Conservation (phyloP, 2,329 filamentous ascomycete species). For the Acrodontium crateriforme region DNA sequence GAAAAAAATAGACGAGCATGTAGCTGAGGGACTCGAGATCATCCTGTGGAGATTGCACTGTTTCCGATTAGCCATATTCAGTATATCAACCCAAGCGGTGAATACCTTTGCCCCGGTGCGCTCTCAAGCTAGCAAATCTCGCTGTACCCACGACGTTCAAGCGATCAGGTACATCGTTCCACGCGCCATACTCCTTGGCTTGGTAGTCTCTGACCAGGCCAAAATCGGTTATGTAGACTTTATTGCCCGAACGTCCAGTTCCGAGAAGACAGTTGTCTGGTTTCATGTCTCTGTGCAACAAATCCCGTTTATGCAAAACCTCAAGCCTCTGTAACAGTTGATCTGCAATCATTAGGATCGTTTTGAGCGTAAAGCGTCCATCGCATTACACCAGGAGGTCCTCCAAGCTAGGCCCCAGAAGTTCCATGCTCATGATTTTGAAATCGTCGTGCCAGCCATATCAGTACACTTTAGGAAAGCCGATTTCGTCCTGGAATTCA, state of each 20-base stretch:
- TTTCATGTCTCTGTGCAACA: constrained; percentile 11
- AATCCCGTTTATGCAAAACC: constrained; percentile 1
- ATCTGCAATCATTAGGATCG: constrained; percentile 5
- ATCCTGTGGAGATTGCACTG: constrained; percentile 16
- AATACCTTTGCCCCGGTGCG: constrained; percentile 9
- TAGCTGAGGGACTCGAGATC: constrained; percentile 19
- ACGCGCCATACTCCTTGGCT: neutral
- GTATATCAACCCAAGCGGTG: constrained; percentile 1
- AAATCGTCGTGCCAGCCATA: constrained; percentile 11
- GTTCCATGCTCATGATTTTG: constrained; percentile 12
- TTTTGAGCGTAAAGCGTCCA: constrained; percentile 4
- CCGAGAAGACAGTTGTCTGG: constrained; percentile 7
- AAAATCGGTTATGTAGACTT: constrained; percentile 10
- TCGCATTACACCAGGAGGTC: constrained; percentile 10
- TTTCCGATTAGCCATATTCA: constrained; percentile 4
- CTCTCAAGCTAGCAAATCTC: constrained; percentile 13
- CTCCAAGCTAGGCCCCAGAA: constrained; percentile 12
- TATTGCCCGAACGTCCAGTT: constrained; percentile 8
- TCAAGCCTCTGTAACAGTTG: constrained; percentile 2
- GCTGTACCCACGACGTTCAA: constrained; percentile 8
- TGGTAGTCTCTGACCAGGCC: constrained; percentile 6
- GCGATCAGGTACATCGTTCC: constrained; percentile 1
- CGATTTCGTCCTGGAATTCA: constrained; percentile 5
- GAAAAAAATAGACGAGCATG: constrained; percentile 16
- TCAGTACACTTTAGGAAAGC: constrained; percentile 10